Base-by-base conservation (phyloP, 768 basidiomycete species). In the Scleroderma bovista region DNA sequence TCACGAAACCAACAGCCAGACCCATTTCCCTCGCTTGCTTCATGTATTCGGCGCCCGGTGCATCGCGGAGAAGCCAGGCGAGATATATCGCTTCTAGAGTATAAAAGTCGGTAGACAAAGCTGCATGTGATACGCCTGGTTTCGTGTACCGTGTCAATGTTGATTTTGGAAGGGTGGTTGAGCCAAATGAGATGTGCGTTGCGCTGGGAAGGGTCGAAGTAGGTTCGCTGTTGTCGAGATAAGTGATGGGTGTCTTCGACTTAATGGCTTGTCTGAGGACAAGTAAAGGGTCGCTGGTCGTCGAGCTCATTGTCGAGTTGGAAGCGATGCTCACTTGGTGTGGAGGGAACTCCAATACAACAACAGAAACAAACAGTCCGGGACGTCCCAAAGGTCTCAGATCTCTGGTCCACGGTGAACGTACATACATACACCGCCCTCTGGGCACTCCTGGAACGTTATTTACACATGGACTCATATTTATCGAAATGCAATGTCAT, bases 31-130 rank as follows among this genome's bases (percentile, higher is more conserved):
- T 75, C 2, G 86, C 84, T 58, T 88, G 84, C 62, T 84, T 86
- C 80, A 95, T 83, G 69, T 98, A 98, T 56, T 94, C 91, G 15
- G 86, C 88, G 26, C 83, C 81, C 0, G 81, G 74, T 0, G 81
- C 79, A 62, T 90, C 88, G 41, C 80, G 74, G 29, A 86, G 74
- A 3, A 83, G 70, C 87, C 86, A 98, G 24, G 87, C 85, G n/a
- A 94, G 74, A 57, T 88, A 86, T 9, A 98, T 73, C 2, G 91
- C 86, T 46, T 88, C 87, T 13, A 93, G 67, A 10, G 87, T 77
- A 67, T 87, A 91, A 56, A 86, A 86, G 43, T 88, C 85, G 9
- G 46, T 48, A 3, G 55, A 26, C 1, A 55, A 55, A 1, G 62
- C 42, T 0, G 68, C 66, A 37, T 46, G 42, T 10, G 72, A 65